These are phyloP conservation scores for Metschnikowia lachancei DNA, from an alignment of 805 yeast species.

Conservation along the genomic window DNA sequence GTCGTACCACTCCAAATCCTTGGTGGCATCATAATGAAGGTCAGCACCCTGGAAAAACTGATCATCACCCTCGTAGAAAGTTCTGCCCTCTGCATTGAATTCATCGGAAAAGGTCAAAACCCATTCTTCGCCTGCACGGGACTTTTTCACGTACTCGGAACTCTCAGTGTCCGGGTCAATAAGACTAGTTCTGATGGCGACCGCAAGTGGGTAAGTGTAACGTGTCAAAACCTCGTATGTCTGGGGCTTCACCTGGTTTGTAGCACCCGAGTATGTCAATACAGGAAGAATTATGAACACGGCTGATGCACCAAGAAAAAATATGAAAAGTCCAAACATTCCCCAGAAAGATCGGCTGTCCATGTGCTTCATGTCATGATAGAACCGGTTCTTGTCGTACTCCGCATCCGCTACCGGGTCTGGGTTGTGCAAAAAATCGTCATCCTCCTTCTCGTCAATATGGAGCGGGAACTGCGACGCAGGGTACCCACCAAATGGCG, in stretches of 20 bases:
- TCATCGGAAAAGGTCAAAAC: constrained; percentile 84
- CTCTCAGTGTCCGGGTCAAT: constrained; percentile 73
- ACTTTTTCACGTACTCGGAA: constrained; percentile 46
- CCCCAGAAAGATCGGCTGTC: constrained; percentile 64
- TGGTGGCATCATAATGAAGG: constrained; percentile 80
- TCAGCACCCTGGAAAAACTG: constrained; percentile 88
- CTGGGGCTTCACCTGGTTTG: constrained; percentile 27
- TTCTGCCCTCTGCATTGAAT: constrained; percentile 84
- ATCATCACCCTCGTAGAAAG: constrained; percentile 88
- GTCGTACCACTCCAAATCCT: constrained; percentile 90
- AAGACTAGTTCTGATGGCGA: constrained; percentile 58
- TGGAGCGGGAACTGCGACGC: constrained; percentile 91
- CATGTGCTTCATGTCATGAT: constrained; percentile 61
- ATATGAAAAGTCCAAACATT: constrained; percentile 51
- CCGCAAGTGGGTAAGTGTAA: constrained; percentile 55
- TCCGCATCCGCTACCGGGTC: constrained; percentile 91
- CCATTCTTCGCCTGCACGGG: constrained; percentile 46
- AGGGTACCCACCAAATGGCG: constrained; percentile 96
- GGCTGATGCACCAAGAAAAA: constrained; percentile 59
- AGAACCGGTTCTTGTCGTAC: constrained; percentile 67
- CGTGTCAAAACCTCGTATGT: constrained; percentile 48
- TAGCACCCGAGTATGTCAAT: constrained; percentile 74
- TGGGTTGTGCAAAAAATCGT: constrained; percentile 93
- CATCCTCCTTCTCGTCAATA: constrained; percentile 91
- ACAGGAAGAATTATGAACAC: constrained; percentile 80